phyloP scores from a whole-genome alignment of 2,329 filamentous ascomycete species.

The Exophiala sp. region DNA sequence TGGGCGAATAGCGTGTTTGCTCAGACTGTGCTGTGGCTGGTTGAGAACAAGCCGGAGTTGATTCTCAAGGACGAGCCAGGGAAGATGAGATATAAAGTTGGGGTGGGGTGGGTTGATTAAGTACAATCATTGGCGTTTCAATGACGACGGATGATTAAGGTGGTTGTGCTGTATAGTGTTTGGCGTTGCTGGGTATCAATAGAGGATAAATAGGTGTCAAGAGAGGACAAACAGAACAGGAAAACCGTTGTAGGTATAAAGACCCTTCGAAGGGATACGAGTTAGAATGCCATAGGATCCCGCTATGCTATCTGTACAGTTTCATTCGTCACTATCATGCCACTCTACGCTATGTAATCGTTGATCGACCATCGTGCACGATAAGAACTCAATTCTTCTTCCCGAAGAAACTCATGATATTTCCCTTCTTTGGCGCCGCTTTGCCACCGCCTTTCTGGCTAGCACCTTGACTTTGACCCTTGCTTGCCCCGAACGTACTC shows the following conservation, averaged over 20 bases:
- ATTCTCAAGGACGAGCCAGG: conserved; percentile 67
- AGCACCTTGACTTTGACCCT: conserved; percentile 46
- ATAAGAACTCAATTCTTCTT: conserved; percentile 56
- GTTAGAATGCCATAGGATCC: too few species aligned
- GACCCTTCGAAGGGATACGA: too few species aligned
- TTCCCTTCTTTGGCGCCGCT: conserved; percentile 51
- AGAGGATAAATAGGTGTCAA: too few species aligned
- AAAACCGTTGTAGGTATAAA: too few species aligned
- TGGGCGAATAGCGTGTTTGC: conserved; percentile 98
- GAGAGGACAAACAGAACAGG: too few species aligned
- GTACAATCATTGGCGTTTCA: neutral
- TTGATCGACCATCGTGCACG: neutral
- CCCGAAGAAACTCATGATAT: conserved; percentile 86
- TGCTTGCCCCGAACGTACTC: conserved; percentile 39
- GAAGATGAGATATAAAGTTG: conserved; percentile 32
- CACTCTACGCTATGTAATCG: neutral
- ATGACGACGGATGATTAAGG: neutral
- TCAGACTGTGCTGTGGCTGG: conserved; percentile 84
- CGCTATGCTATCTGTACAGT: too few species aligned
- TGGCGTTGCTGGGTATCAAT: too few species aligned
- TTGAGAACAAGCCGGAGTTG: conserved; percentile 80
- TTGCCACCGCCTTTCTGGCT: conserved; percentile 23
- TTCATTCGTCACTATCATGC: neutral
- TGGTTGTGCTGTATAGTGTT: too few species aligned
- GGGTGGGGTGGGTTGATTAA: conserved; percentile 20